These are phyloP conservation scores for Somion occarium DNA, from an alignment of 1,284 basidiomycete genomes.

Conservation along the genomic window DNA sequence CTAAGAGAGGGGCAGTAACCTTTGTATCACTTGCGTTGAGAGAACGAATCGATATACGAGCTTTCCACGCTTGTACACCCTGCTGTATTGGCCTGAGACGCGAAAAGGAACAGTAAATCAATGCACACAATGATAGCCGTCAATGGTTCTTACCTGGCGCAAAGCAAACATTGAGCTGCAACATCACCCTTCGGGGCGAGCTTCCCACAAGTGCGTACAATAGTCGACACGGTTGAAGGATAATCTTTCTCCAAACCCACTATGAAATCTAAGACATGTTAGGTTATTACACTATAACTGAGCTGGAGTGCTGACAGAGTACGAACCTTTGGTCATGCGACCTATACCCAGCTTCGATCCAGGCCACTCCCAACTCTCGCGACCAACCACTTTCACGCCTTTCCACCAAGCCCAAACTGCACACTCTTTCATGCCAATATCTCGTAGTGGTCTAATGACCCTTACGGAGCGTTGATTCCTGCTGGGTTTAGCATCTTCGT, in stretches of 20 bases:
- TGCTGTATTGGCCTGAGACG: constrained; percentile 11
- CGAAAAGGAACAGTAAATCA: neutral
- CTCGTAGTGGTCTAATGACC: constrained; percentile 68
- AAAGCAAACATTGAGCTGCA: constrained; percentile 56
- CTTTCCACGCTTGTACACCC: constrained; percentile 15
- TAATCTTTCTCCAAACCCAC: constrained; percentile 77
- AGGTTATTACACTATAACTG: neutral
- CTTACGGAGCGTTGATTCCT: constrained; percentile 32
- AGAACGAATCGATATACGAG: constrained; percentile 16
- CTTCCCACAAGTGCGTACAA: constrained; percentile 81
- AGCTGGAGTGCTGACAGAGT: neutral
- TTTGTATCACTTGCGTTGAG: neutral
- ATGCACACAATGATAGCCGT: neutral
- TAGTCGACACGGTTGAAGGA: constrained; percentile 86
- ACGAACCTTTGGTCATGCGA: constrained; percentile 67
- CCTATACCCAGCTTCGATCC: constrained; percentile 60
- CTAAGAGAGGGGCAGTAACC: neutral
- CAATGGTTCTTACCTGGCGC: constrained; percentile 54
- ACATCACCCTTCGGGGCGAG: constrained; percentile 64
- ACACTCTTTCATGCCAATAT: constrained; percentile 80
- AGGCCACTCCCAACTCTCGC: constrained; percentile 39
- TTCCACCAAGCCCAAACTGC: constrained; percentile 75
- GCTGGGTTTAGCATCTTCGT: neutral
- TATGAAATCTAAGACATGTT: constrained; percentile 66
- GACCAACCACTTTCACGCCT: constrained; percentile 46